phyloP scores from a whole-genome alignment of 2,329 filamentous ascomycete species.

The Nemania diffusa region DNA sequence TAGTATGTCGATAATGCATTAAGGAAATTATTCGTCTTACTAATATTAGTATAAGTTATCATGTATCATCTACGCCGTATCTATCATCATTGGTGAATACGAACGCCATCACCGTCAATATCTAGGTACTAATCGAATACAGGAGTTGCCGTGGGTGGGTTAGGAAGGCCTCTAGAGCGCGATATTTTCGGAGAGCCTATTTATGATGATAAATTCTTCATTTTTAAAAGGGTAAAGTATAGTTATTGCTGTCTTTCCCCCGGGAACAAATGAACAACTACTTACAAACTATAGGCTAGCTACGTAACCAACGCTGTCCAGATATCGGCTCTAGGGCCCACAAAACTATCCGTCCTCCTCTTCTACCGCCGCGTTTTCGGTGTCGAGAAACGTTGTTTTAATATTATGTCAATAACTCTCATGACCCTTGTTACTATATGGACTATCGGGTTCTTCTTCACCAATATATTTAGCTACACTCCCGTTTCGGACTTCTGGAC shows the following conservation, averaged over 20 bases:
- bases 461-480: conserved; percentile 11
- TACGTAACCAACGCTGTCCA: conserved; percentile 8
- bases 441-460: conserved; percentile 20
- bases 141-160: conserved; percentile 15
- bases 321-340: conserved; percentile 19
- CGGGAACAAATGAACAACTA: not conserved
- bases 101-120: not conserved
- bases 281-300: conserved; percentile 3
- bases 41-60: not conserved
- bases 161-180: conserved; percentile 21
- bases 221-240: conserved; percentile 18
- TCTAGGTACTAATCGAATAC: not conserved
- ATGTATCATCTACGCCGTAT: conserved; percentile 2
- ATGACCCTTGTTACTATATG: conserved; percentile 9
- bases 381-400: conserved; percentile 6
- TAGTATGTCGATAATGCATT: not conserved
- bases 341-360: conserved; percentile 21
- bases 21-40: not conserved
- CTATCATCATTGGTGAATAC: conserved; percentile 1
- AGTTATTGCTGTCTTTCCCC: not conserved
- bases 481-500: not conserved
- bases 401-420: conserved; percentile 4
- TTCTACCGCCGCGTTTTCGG: conserved; percentile 27
- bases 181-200: conserved; percentile 17
- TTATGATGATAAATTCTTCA: conserved; percentile 22